Evolutionary conservation across 1,284 basidiomycete species (phyloP), one percentile per base, ranked within the genome.

Genomic region (Ganoderma lingzhi): DNA sequence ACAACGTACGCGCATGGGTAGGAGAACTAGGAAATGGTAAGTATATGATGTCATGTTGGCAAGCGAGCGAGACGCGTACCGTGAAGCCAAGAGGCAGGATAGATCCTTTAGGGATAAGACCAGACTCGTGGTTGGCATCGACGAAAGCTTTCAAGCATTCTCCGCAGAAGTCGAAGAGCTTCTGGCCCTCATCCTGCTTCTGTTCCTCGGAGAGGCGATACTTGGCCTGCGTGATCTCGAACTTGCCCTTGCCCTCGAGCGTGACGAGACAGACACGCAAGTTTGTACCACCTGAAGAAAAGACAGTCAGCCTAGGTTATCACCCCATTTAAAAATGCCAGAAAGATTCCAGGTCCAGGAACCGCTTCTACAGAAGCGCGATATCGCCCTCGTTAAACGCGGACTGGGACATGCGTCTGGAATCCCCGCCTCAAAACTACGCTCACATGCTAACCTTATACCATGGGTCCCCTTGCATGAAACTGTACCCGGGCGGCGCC

Each of bases 121-220:
- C 90, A 56, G 87, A 86, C 37, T 85, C 86, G 63, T 92, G 86
- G 75, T 95, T 93, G n/a, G 91, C 89, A 39, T 91, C 86, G 76
- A 98, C 89, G 82, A 99, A 99, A 15, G 90, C 92, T 79, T 95
- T 93, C 71, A 99, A 82, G 80, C 95, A 98, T 80, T 98, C 92
- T 0, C 96, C 97, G 79, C 97, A 99, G 79, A 99, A 99, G 83
- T 99, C 98, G 75, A 99, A 97, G 68, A 99, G 84, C 71, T 93
- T 91, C 79, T 96, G 92, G 6, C 97, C 97, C 48, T 99, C 96
- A n/a, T 93, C 94, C 74, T 98, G 96, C 83, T 99, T 99, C 82
- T 99, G 97, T 78, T 99, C 98, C 78, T 99, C 97, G 2, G 95
- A 93, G 65, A 99, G 88, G 68, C 96, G 93, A 83, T 99, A 99